Conservation (phyloP, 371 early-diverging fungal species). For the Rhizopus delemar region DNA sequence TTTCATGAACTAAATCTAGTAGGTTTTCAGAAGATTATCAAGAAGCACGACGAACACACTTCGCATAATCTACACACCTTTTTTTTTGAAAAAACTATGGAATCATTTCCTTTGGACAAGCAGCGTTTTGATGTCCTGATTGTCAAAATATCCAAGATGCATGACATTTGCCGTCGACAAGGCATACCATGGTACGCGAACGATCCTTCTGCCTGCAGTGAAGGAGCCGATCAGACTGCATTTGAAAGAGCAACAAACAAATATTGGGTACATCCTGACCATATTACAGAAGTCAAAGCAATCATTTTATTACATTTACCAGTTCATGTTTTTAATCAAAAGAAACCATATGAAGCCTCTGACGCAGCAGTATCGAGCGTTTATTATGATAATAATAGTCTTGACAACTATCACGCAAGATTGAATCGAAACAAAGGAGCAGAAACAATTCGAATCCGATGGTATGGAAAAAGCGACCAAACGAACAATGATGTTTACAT, state of each 20-base stretch:
- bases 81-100: slow-evolving; percentile 75
- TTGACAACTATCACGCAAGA: slow-evolving; percentile 87
- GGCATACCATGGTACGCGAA: slow-evolving; percentile 3
- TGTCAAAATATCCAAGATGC: slow-evolving; percentile 24
- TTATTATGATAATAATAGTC: slow-evolving; percentile 91
- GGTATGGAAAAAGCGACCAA: slow-evolving; percentile 53
- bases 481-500: slow-evolving; percentile 66
- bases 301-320: slow-evolving; percentile 90
- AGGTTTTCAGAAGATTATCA: slow-evolving; percentile 86
- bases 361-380: slow-evolving; percentile 90
- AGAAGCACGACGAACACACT: slow-evolving; percentile 81
- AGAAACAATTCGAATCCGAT: slow-evolving; percentile 80
- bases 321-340: slow-evolving; percentile 81
- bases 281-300: slow-evolving; percentile 90
- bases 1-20: slow-evolving; percentile 88
- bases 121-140: slow-evolving; percentile 36
- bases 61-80: slow-evolving; percentile 69
- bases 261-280: slow-evolving; percentile 97
- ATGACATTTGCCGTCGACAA: slow-evolving; percentile 27
- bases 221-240: slow-evolving; percentile 50
- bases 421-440: slow-evolving; percentile 87
- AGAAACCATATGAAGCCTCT: slow-evolving; percentile 55
- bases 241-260: slow-evolving; percentile 84
- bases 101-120: slow-evolving; percentile 21
- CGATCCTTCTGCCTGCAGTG: neutral